Evolutionary conservation across 2,329 filamentous ascomycete species (phyloP).

Genomic region (Verticillium nubilum): DNA sequence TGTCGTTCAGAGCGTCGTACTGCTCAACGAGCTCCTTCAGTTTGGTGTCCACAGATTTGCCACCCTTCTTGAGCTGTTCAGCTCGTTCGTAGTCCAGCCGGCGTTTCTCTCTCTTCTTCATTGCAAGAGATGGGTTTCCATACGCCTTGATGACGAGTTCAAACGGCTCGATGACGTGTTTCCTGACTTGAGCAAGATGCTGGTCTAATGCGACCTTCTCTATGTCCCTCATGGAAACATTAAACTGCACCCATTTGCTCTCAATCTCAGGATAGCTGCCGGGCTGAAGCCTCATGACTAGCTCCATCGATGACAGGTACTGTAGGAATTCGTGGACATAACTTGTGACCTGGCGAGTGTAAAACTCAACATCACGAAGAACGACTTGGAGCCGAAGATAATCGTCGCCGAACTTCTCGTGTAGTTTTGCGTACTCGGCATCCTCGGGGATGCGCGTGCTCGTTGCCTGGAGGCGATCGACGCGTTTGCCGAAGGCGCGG

Average conservation of each 20-base stretch:
- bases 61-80: conserved; percentile 69
- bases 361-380: conserved; percentile 88
- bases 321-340: conserved; percentile 78
- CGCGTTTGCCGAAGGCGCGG: conserved; percentile 83
- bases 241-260: conserved; percentile 91
- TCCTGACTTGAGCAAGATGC: conserved; percentile 68
- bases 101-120: conserved; percentile 93
- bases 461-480: conserved; percentile 73
- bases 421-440: conserved; percentile 69
- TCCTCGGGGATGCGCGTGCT: conserved; percentile 65
- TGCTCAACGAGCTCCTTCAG: conserved; percentile 79
- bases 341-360: conserved; percentile 74
- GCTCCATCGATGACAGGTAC: conserved; percentile 75
- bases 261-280: conserved; percentile 79
- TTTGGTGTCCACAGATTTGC: conserved; percentile 84
- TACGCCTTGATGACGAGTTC: conserved; percentile 73
- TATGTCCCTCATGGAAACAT: conserved; percentile 80
- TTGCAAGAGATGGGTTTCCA: conserved; percentile 77
- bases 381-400: conserved; percentile 91
- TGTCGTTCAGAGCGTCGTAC: conserved; percentile 87
- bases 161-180: conserved; percentile 81
- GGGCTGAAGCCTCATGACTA: conserved; percentile 67
- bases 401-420: conserved; percentile 86
- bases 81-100: conserved; percentile 82
- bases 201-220: conserved; percentile 77